phyloP scores from a whole-genome alignment of 2,329 filamentous ascomycete genomes.

The Oidium heveae region DNA sequence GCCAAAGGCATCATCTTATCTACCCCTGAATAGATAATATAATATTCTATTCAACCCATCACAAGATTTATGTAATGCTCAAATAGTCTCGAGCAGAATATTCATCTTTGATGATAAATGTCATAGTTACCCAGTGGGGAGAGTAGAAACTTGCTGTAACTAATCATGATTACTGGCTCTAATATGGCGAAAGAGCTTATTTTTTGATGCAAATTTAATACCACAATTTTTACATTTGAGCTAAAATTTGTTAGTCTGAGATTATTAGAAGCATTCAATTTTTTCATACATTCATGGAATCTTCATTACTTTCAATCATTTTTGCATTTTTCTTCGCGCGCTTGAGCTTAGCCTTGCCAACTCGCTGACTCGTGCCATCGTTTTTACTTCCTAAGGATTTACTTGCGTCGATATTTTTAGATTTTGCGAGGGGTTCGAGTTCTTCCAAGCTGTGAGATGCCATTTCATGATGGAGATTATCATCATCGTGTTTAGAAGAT shows the following conservation, averaged over 20 bases:
- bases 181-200: constrained; percentile 37
- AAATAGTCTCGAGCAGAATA: too few species aligned
- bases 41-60: too few species aligned
- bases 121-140: neutral
- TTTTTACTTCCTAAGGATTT: too few species aligned
- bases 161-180: constrained; percentile 30
- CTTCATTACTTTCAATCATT: constrained; percentile 2
- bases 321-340: constrained; percentile 23
- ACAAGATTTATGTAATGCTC: too few species aligned
- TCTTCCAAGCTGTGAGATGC: too few species aligned
- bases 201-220: constrained; percentile 31
- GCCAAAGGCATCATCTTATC: too few species aligned
- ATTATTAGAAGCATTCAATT: neutral
- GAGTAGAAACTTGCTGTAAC: constrained; percentile 8
- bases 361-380: neutral
- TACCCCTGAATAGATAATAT: too few species aligned
- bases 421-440: too few species aligned
- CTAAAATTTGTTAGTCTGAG: constrained; percentile 7
- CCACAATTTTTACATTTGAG: constrained; percentile 31
- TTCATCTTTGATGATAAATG: neutral
- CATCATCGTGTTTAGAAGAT: too few species aligned
- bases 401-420: neutral
- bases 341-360: constrained; percentile 28
- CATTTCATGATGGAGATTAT: too few species aligned
- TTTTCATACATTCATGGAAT: neutral